These are phyloP conservation scores for Acanthamoeba pearcei DNA, from an alignment of 208 protist genomes.

Conservation along the genomic window DNA sequence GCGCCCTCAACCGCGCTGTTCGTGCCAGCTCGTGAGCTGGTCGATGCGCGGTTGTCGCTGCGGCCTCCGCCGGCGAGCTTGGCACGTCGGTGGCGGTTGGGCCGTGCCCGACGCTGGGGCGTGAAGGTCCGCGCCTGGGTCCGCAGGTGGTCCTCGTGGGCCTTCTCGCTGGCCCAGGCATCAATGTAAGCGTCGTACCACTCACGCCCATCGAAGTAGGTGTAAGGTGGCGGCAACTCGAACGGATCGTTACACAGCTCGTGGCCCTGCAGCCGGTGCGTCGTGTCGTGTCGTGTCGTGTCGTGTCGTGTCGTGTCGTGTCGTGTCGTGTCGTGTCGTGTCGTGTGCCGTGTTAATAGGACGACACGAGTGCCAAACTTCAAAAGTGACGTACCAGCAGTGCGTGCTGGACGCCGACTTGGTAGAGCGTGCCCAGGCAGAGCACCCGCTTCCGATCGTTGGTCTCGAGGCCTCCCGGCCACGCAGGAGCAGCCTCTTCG, in stretches of 20 bases:
- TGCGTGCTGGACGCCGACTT: slow-evolving; percentile 28
- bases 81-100: neutral
- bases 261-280: neutral
- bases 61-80: neutral
- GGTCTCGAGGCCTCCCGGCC: neutral
- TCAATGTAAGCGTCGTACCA: neutral
- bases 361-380: neutral
- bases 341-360: neutral
- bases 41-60: neutral
- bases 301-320: no score
- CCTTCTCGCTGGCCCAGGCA: neutral
- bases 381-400: neutral
- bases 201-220: neutral
- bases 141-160: neutral
- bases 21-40: neutral
- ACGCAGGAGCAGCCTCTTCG: neutral
- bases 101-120: neutral
- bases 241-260: neutral
- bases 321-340: no score
- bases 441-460: slow-evolving; percentile 3
- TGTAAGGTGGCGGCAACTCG: neutral
- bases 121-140: neutral
- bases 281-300: no score
- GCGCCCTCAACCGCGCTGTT: neutral
- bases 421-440: slow-evolving; percentile 27